Evolutionary conservation across 352 stramenopile species (phyloP), one percentile per base, ranked within the genome.

Genomic region (Phytophthora idaei): DNA sequence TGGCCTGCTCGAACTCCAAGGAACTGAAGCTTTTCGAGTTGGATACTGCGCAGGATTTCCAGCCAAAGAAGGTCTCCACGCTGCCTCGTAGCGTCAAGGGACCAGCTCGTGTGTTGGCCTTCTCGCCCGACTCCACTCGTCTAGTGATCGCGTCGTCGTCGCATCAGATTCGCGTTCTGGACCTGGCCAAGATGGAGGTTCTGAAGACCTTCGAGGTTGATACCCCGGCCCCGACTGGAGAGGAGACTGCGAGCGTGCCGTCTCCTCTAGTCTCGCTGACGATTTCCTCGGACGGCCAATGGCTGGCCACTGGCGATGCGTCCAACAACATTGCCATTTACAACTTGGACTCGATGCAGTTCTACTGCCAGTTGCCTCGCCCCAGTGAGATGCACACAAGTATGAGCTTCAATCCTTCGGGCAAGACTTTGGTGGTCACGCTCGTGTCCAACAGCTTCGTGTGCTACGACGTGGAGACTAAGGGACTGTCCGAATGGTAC

Each of bases 11-110:
- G 34, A 96, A 95, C 59, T 74, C 87, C 7, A 77, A 87, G 34
- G 83, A 92, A 48, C 76, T 97, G 32, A 97, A 97, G 69, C 62
- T 98, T 10, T 98, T 98, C 60, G 65, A 72, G 12, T 62, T 98
- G 4, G 64, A 92, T 21, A 52, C 69, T 2, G 42, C 70, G 1
- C 56, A 71, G 11, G 73, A 82, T 28, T 89, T 81, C 47, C 68
- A 77, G 15, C 83, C 85, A 1, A 77, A 73, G 50, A 95, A 95
- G 65, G 39, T 94, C 15, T 48, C 76, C 5, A 66, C 81, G 7
- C 61, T 87, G 14, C 64, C 68, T 6, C 62, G 21, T 21, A 65
- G 71, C 4, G 72, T 79, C 17, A 73, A 73, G 5, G 83, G 84
- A 7, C 76, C 83, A 3, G 80, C 83, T 12, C 83, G 81, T 21